Evolutionary conservation across 2,329 filamentous ascomycete species (phyloP).

Genomic region (Pestalotiopsis sp.): DNA sequence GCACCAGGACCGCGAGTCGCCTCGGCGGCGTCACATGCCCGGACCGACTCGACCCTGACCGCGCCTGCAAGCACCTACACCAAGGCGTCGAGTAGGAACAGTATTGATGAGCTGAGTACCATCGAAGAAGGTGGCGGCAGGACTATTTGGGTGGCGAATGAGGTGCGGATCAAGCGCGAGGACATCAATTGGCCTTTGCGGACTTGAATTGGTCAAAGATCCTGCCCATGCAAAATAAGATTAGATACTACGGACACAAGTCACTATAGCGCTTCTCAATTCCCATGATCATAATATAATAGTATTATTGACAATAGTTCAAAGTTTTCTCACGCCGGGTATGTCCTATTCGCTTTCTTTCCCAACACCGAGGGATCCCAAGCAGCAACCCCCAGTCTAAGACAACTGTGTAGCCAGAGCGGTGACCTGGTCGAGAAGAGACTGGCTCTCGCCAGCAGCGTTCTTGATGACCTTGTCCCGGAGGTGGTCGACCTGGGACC

Average conservation of each 20-base stretch:
- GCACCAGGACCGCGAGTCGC: conserved; percentile 20
- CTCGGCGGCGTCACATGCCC: conserved; percentile 19
- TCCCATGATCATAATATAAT: neutral
- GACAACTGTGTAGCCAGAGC: conserved; percentile 14
- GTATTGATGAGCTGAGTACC: conserved; percentile 25
- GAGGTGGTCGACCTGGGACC: conserved; percentile 58
- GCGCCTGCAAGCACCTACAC: conserved; percentile 25
- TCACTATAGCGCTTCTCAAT: conserved; percentile 8
- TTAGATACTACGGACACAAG: conserved; percentile 11
- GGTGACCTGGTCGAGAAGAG: conserved; percentile 53
- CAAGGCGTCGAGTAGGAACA: conserved; percentile 25
- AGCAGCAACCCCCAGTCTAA: neutral
- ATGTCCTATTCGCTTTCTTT: neutral
- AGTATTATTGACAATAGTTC: neutral
- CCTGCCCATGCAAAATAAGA: neutral
- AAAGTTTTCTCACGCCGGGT: neutral
- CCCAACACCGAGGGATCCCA: neutral
- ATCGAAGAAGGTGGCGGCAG: conserved; percentile 15
- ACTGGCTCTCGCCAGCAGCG: conserved; percentile 49
- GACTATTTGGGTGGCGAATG: conserved; percentile 34
- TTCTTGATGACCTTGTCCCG: conserved; percentile 61
- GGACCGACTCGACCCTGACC: conserved; percentile 15
- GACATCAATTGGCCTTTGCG: conserved; percentile 29
- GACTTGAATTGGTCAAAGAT: conserved; percentile 13
- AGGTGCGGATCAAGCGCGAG: conserved; percentile 26